Conservation (phyloP, 2,329 filamentous ascomycete species). For the Periconia sp. region DNA sequence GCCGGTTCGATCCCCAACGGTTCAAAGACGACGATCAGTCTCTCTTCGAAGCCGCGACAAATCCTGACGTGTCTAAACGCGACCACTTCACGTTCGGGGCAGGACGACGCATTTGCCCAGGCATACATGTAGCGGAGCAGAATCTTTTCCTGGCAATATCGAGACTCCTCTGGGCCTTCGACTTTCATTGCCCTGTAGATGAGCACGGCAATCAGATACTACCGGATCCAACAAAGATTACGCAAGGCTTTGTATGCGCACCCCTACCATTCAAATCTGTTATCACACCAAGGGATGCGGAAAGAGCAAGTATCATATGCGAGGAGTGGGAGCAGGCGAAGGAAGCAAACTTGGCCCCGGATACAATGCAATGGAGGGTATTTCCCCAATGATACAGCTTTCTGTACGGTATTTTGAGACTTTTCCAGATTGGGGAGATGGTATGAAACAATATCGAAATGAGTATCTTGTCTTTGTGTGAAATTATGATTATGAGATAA, state of each 20-base stretch:
- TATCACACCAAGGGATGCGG: slow-evolving; percentile 14
- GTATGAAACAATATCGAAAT: background rate
- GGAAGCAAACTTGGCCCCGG: slow-evolving; percentile 12
- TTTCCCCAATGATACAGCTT: background rate
- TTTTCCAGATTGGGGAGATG: background rate
- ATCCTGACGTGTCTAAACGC: slow-evolving; percentile 16
- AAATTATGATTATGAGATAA: too few species aligned
- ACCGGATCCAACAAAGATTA: slow-evolving; percentile 9
- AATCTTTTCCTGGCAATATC: slow-evolving; percentile 30
- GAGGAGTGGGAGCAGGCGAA: slow-evolving; percentile 14
- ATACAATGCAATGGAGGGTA: slow-evolving; percentile 15
- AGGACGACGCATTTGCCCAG: slow-evolving; percentile 38
- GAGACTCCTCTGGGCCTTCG: slow-evolving; percentile 35
- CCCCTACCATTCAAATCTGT: slow-evolving; percentile 10
- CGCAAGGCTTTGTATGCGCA: slow-evolving; percentile 12
- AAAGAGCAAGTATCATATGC: slow-evolving; percentile 10
- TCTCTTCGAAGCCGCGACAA: slow-evolving; percentile 11
- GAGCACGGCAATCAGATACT: slow-evolving; percentile 7
- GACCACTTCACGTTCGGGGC: slow-evolving; percentile 42
- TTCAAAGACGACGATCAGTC: slow-evolving; percentile 16
- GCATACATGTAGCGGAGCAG: slow-evolving; percentile 35
- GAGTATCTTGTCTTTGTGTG: too few species aligned
- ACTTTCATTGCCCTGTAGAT: slow-evolving; percentile 9
- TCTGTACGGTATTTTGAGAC: background rate
- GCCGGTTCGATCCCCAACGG: slow-evolving; percentile 20